Conservation (phyloP, 768 basidiomycete genomes). For the Boletus huronensis region DNA sequence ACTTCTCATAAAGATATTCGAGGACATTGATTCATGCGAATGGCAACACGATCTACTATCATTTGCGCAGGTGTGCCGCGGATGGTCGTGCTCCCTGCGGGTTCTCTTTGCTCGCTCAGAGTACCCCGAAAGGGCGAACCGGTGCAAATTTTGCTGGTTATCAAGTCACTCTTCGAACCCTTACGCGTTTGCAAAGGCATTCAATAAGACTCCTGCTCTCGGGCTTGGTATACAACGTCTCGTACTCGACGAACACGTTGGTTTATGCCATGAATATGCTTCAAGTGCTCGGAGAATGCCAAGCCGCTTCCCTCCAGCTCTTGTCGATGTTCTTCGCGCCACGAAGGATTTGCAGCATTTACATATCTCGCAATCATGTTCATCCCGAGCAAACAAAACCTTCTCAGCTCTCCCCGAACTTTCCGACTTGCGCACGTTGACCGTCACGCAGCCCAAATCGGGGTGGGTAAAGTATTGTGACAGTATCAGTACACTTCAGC, state of each 20-base stretch:
- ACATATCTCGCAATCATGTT: neutral
- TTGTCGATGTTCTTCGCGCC: neutral
- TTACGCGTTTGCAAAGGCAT: neutral
- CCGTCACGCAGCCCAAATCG: neutral
- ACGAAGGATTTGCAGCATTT: conserved; percentile 1
- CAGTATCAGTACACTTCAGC: neutral
- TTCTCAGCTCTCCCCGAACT: neutral
- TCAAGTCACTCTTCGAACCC: neutral
- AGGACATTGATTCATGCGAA: neutral
- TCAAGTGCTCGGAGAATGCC: neutral
- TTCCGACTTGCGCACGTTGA: neutral
- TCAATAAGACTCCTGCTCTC: neutral
- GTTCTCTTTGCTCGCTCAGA: neutral
- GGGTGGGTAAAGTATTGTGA: no score
- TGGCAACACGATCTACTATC: conserved; percentile 7
- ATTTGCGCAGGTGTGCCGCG: conserved; percentile 6
- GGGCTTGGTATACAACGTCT: neutral
- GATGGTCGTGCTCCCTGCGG: conserved; percentile 3
- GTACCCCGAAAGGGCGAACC: neutral
- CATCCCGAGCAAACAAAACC: neutral
- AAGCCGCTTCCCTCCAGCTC: neutral
- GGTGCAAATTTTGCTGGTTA: fast-evolving
- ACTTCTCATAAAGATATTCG: conserved; percentile 1
- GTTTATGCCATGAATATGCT: neutral
- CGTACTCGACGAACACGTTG: neutral